phyloP scores from a whole-genome alignment of 257 asterid genomes.

The Solanum medicagineum region DNA sequence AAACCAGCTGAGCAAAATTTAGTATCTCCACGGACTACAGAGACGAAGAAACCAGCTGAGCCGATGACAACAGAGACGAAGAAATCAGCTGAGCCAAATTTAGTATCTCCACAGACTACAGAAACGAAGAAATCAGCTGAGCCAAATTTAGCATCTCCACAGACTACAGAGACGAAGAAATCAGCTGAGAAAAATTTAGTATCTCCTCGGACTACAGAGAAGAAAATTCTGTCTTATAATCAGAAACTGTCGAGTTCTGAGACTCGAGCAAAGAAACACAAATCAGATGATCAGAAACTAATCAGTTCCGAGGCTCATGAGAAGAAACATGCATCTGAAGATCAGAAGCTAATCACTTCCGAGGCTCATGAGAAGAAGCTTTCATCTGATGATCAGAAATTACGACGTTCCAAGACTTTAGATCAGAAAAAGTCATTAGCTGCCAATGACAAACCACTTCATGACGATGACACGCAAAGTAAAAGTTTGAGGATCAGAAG shows the following conservation, averaged over 20 bases:
- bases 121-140: neutral
- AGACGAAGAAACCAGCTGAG: neutral
- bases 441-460: neutral
- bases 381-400: neutral
- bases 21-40: neutral
- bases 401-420: neutral
- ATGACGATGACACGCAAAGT: neutral
- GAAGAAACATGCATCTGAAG: neutral
- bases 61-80: neutral
- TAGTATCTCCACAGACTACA: neutral
- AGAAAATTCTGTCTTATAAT: slow-evolving; percentile 2
- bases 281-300: neutral
- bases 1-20: slow-evolving; percentile 2
- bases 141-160: neutral
- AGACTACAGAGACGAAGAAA: neutral
- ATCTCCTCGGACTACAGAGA: neutral
- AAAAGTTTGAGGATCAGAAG: neutral
- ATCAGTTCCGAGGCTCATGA: neutral
- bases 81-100: neutral
- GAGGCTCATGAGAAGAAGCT: neutral
- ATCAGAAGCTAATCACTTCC: neutral
- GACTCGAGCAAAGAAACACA: neutral
- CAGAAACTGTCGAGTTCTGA: neutral
- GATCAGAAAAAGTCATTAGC: neutral
- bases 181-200: neutral